Percentiles rank a stretch among this genome's conserved stretches.
Conservation (phyloP, 2,329 filamentous ascomycete genomes). For the Venturia pyrina region DNA sequence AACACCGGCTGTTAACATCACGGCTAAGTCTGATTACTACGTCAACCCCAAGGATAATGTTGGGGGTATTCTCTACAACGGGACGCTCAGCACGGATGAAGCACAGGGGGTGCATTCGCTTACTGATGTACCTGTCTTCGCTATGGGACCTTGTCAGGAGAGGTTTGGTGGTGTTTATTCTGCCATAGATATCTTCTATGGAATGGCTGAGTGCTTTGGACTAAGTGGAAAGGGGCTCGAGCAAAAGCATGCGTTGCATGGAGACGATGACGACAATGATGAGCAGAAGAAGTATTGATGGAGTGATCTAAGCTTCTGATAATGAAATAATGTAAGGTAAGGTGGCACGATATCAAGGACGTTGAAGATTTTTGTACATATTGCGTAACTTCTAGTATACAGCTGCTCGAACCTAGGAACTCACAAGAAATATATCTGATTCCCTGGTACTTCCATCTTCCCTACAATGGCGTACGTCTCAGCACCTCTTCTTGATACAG, state of each 20-base stretch:
- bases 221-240: conserved; percentile 23
- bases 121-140: conserved; percentile 50
- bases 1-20: conserved; percentile 46
- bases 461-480: too few species aligned
- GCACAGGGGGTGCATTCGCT: conserved; percentile 42
- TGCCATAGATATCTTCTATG: conserved; percentile 66
- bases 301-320: not conserved
- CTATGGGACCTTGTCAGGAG: conserved; percentile 69
- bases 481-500: too few species aligned
- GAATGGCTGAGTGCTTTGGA: conserved; percentile 60
- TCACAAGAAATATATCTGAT: not conserved
- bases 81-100: conserved; percentile 56
- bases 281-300: not conserved
- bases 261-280: not conserved
- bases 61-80: conserved; percentile 64
- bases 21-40: conserved; percentile 44
- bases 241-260: not conserved
- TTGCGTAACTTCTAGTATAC: not conserved
- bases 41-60: conserved; percentile 58
- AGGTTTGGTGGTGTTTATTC: conserved; percentile 61
- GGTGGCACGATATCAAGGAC: not conserved
- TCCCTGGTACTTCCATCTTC: too few species aligned
- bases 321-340: not conserved
- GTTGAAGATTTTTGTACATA: not conserved
- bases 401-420: not conserved